These are phyloP conservation scores for Hericium erinaceus DNA, from an alignment of 768 basidiomycete species.

Conservation along the genomic window DNA sequence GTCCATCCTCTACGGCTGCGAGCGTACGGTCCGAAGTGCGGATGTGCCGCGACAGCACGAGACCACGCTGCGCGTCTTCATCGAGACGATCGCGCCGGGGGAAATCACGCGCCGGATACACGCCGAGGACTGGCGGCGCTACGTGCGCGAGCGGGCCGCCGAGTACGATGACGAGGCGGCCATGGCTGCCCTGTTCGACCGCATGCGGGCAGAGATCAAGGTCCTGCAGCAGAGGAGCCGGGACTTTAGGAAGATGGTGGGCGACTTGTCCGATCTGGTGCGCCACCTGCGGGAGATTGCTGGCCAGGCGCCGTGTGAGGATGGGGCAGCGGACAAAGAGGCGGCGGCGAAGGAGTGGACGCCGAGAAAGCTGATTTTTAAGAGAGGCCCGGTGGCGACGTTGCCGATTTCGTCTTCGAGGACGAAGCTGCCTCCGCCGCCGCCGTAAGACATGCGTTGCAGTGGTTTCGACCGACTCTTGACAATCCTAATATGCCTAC, in stretches of 20 bases:
- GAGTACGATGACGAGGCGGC: neutral
- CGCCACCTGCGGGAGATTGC: slow-evolving; percentile 2
- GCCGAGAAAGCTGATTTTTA: too few species aligned
- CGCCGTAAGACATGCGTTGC: too few species aligned
- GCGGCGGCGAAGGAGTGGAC: too few species aligned
- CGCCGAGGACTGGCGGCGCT: slow-evolving; percentile 9
- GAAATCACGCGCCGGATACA: slow-evolving; percentile 10
- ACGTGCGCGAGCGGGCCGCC: neutral
- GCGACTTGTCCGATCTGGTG: slow-evolving; percentile 6
- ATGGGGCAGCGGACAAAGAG: neutral
- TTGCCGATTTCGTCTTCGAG: too few species aligned
- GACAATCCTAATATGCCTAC: too few species aligned
- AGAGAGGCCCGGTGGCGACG: too few species aligned
- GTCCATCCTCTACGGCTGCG: slow-evolving; percentile 10
- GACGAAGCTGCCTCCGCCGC: too few species aligned
- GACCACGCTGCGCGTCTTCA: slow-evolving; percentile 4
- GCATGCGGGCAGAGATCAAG: slow-evolving; percentile 6
- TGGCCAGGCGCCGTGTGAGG: neutral
- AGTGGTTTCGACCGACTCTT: too few species aligned
- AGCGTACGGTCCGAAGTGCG: slow-evolving; percentile 7
- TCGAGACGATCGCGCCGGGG: slow-evolving; percentile 11
- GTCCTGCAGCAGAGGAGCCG: slow-evolving; percentile 6
- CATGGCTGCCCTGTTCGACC: slow-evolving; percentile 12
- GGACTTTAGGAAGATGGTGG: slow-evolving; percentile 8
- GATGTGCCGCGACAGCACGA: slow-evolving; percentile 5